Conservation (phyloP, 371 early-diverging fungal genomes). For the Circinella minor region DNA sequence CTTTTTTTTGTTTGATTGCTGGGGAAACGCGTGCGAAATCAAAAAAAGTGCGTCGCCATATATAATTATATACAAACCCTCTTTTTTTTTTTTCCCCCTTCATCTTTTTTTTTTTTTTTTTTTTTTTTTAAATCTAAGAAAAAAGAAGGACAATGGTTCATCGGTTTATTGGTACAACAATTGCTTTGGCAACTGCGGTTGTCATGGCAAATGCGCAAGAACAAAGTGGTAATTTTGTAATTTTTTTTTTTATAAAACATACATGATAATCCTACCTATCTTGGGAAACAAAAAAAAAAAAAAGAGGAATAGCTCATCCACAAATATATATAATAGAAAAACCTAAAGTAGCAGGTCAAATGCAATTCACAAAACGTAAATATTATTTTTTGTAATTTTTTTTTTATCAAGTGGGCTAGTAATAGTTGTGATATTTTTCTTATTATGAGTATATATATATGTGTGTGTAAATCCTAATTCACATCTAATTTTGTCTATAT, state of each 20-base stretch:
- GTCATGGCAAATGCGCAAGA: neutral
- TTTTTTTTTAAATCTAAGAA: no score
- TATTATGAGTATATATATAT: no score
- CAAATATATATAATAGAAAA: neutral
- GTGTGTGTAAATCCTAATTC: neutral
- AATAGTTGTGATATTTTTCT: no score
- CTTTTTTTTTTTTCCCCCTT: neutral
- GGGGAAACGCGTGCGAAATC: neutral
- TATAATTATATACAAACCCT: neutral
- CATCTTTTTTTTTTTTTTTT: neutral
- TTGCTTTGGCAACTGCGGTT: neutral
- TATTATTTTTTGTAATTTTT: neutral
- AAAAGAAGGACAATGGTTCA: neutral
- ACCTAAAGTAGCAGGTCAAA: neutral
- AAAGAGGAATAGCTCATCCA: no score
- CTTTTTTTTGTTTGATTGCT: neutral
- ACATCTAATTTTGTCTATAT: neutral
- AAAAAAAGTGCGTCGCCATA: neutral
- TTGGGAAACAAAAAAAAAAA: no score
- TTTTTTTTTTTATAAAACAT: neutral
- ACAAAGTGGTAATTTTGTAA: neutral
- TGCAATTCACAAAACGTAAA: constrained; percentile 8
- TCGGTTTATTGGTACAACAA: constrained; percentile 1
- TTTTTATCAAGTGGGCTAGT: no score
- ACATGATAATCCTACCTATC: no score